Evolutionary conservation across 2,329 filamentous ascomycete species (phyloP).

Genomic region (Lasiodiplodia citricola): DNA sequence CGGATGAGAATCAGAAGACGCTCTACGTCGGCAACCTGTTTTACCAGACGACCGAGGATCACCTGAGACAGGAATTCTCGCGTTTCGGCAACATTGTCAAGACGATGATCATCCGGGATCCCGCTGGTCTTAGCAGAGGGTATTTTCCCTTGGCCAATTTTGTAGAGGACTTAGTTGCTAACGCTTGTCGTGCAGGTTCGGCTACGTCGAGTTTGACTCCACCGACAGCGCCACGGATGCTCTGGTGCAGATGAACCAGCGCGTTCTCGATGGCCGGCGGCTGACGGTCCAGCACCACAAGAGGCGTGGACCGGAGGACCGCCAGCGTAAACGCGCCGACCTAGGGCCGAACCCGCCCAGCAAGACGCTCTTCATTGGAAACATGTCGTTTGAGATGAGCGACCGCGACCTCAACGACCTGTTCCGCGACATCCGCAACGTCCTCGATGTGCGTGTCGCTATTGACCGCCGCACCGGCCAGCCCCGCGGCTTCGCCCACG

Average conservation of each 20-base stretch:
- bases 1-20: constrained; percentile 36
- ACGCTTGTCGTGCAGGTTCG: constrained; percentile 58
- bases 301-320: constrained; percentile 29
- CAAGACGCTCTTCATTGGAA: constrained; percentile 79
- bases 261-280: constrained; percentile 67
- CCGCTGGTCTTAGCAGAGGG: constrained; percentile 72
- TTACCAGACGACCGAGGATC: constrained; percentile 68
- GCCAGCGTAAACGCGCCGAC: constrained; percentile 22
- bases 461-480: constrained; percentile 82
- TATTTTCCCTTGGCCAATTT: constrained; percentile 42
- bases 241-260: constrained; percentile 63
- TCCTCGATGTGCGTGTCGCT: constrained; percentile 78
- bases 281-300: constrained; percentile 66
- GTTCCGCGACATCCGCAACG: constrained; percentile 72
- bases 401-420: constrained; percentile 81
- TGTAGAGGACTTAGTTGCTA: neutral
- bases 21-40: constrained; percentile 73
- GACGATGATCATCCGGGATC: constrained; percentile 64
- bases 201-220: constrained; percentile 66
- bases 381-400: constrained; percentile 84
- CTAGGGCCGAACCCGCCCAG: constrained; percentile 49
- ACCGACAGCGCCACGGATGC: constrained; percentile 61
- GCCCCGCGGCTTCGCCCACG: constrained; percentile 83
- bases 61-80: constrained; percentile 64
- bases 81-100: constrained; percentile 62